phyloP scores from a whole-genome alignment of 306 rosid species.

The Rosa persica region DNA sequence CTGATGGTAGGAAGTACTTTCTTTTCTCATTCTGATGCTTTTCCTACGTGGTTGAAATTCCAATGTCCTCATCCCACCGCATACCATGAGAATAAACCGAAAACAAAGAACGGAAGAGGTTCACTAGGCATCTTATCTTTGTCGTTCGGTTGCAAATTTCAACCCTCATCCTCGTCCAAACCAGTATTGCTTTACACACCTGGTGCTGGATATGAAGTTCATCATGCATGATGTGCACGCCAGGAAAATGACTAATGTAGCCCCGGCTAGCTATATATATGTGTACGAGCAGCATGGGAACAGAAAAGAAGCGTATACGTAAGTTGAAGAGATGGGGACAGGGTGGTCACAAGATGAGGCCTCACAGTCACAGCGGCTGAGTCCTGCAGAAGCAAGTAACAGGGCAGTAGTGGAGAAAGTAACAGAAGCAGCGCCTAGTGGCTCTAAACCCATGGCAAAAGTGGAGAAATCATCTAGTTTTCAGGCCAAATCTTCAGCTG shows the following conservation, averaged over 20 bases:
- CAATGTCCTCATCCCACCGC: background rate
- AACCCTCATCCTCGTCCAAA: background rate
- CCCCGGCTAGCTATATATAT: background rate
- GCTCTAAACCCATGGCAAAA: background rate
- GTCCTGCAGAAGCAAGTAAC: background rate
- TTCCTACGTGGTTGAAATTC: background rate
- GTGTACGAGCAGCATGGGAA: background rate
- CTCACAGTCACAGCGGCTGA: conserved; percentile 14
- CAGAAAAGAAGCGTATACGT: background rate
- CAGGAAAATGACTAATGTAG: background rate
- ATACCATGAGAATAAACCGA: background rate
- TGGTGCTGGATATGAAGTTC: background rate
- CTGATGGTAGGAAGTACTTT: background rate
- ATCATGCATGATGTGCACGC: background rate
- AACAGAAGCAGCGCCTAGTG: background rate
- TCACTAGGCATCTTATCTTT: conserved; percentile 9
- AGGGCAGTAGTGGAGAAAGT: background rate
- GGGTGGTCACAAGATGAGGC: conserved; percentile 28
- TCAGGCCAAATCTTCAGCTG: background rate
- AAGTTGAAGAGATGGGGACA: conserved; percentile 28
- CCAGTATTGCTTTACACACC: conserved; percentile 5
- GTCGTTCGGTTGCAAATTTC: background rate
- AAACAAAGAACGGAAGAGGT: background rate
- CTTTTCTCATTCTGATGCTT: conserved; percentile 1
- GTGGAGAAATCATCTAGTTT: background rate